A percentile compares a stretch with the other conserved stretches of the same genome.
Evolutionary conservation across 129 eudicot genomes (phyloP).

Genomic region (Flaveria brownii): DNA sequence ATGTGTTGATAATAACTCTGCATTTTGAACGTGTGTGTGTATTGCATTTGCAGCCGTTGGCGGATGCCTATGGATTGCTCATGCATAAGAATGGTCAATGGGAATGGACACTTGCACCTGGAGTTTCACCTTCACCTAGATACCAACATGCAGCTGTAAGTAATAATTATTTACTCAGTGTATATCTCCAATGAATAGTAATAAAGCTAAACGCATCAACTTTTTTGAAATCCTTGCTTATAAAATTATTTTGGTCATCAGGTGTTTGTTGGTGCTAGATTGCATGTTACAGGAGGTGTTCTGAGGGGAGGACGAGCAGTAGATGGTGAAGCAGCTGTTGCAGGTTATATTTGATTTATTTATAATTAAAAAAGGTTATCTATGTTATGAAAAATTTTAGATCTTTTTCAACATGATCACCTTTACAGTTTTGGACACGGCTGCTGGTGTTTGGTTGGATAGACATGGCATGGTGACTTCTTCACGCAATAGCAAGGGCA

Average conservation of each 20-base stretch:
- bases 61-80: constrained; percentile 95
- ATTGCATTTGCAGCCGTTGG: constrained; percentile 67
- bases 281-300: constrained; percentile 97
- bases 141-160: constrained; percentile 98
- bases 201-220: not conserved
- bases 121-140: constrained; percentile 91
- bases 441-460: constrained; percentile 98
- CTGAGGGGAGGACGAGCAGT: constrained; percentile 89
- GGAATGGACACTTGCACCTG: constrained; percentile 99
- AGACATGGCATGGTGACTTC: constrained; percentile 90
- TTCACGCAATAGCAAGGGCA: constrained; percentile 56
- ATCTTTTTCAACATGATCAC: constrained; percentile 15
- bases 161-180: not conserved
- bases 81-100: constrained; percentile 96
- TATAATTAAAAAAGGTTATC: not conserved
- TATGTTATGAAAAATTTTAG: not conserved
- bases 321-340: constrained; percentile 82
- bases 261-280: constrained; percentile 97
- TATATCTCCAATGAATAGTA: not conserved
- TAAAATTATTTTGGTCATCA: constrained; percentile 34
- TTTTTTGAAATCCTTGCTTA: not conserved
- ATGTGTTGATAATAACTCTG: not conserved
- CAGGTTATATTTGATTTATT: constrained; percentile 53
- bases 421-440: constrained; percentile 84
- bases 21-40: constrained; percentile 27